phyloP scores from a whole-genome alignment of 805 yeast genomes.

The Starmerella apis region DNA sequence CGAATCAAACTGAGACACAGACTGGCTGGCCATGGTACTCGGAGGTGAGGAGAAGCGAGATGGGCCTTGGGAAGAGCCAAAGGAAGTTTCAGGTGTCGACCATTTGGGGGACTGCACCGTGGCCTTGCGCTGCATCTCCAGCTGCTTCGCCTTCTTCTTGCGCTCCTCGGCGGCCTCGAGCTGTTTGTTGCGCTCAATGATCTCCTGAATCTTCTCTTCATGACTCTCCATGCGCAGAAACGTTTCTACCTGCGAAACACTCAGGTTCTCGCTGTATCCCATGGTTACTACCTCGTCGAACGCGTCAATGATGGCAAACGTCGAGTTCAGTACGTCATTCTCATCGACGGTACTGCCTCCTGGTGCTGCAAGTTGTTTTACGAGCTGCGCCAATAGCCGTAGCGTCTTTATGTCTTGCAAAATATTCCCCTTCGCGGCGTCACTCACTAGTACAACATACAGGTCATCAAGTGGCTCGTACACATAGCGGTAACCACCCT shows the following conservation, averaged over 20 bases:
- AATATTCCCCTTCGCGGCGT: constrained; percentile 74
- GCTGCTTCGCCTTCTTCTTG: constrained; percentile 84
- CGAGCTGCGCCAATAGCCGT: constrained; percentile 71
- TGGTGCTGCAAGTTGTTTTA: constrained; percentile 49
- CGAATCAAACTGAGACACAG: constrained; percentile 6
- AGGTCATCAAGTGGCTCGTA: constrained; percentile 93
- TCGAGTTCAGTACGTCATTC: constrained; percentile 66
- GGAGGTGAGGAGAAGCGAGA: constrained; percentile 11
- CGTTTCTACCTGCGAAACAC: constrained; percentile 70
- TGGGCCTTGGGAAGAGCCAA: background rate
- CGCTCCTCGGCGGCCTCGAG: constrained; percentile 94
- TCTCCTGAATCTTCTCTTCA: constrained; percentile 96
- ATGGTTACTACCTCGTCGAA: constrained; percentile 86
- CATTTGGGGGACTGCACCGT: constrained; percentile 25
- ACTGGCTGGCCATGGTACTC: constrained; percentile 3
- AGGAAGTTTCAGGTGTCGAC: constrained; percentile 12
- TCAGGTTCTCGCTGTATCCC: constrained; percentile 83
- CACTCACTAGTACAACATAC: constrained; percentile 82
- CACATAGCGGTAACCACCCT: constrained; percentile 80
- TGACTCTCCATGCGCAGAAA: constrained; percentile 96
- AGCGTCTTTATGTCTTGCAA: constrained; percentile 90
- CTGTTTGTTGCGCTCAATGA: constrained; percentile 93
- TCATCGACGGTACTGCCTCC: constrained; percentile 41
- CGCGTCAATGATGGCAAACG: constrained; percentile 82
- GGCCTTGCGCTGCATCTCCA: constrained; percentile 43